These are phyloP conservation scores for Hymenoscyphus occultus DNA, from an alignment of 2,329 filamentous ascomycete genomes.

Conservation along the genomic window DNA sequence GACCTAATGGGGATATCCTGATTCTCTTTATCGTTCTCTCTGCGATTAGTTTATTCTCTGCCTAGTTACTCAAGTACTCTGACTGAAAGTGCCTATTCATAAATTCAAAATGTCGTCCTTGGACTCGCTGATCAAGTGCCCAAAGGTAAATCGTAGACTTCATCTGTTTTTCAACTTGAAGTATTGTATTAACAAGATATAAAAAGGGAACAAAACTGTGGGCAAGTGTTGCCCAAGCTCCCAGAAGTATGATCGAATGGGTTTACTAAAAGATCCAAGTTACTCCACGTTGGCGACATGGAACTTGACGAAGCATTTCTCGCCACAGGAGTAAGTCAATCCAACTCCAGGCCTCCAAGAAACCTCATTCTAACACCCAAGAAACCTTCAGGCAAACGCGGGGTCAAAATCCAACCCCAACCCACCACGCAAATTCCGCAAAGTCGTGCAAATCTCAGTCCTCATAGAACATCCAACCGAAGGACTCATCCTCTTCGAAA, in stretches of 20 bases:
- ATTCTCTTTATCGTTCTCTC: too few relatives aligned
- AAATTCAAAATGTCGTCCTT: not conserved
- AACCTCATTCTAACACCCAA: not conserved
- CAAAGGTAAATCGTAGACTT: not conserved
- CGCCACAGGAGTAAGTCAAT: not conserved
- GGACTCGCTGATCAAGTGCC: not conserved
- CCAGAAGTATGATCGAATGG: not conserved
- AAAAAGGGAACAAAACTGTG: not conserved
- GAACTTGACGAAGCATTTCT: not conserved
- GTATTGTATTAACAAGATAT: not conserved
- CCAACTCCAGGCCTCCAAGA: not conserved
- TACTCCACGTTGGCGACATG: not conserved
- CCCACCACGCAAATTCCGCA: not conserved
- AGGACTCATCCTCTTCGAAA: constrained; percentile 10
- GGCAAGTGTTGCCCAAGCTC: not conserved
- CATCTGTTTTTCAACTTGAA: not conserved
- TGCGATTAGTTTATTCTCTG: too few relatives aligned
- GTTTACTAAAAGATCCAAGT: not conserved
- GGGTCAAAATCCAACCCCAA: not conserved
- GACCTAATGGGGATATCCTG: too few relatives aligned
- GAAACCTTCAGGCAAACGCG: not conserved
- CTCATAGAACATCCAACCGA: constrained; percentile 6
- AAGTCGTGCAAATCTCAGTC: not conserved
- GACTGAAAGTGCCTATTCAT: too few relatives aligned
- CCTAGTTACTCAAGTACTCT: too few relatives aligned